Percentiles rank a stretch among this genome's conserved stretches.
Evolutionary conservation across 495 filamentous ascomycete genomes (phyloP).

Genomic region (Podospora didyma): DNA sequence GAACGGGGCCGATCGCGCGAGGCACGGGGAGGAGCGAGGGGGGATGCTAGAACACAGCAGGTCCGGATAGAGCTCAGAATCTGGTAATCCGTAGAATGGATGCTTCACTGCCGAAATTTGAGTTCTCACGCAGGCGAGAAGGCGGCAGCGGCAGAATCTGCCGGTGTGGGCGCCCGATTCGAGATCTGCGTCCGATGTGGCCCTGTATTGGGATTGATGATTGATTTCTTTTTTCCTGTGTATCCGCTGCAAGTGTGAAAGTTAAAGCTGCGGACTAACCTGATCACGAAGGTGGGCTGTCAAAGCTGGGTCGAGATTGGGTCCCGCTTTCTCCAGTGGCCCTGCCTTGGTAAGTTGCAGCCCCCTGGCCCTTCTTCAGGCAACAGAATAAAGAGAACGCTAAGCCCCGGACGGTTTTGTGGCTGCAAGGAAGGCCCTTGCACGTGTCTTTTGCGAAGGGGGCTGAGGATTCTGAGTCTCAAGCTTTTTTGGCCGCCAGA

Average conservation of each 20-base stretch:
- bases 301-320: too few species aligned
- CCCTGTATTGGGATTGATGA: background rate
- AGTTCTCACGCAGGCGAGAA: slow-evolving; percentile 6
- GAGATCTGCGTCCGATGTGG: slow-evolving; percentile 6
- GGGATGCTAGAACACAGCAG: too few species aligned
- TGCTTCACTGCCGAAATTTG: slow-evolving; percentile 7
- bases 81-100: background rate
- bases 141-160: background rate
- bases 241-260: too few species aligned
- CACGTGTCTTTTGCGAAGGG: background rate
- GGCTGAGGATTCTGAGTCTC: slow-evolving; percentile 1
- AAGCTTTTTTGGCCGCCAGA: background rate
- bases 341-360: background rate
- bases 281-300: too few species aligned
- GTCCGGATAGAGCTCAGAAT: too few species aligned
- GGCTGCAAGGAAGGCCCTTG: background rate
- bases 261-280: too few species aligned
- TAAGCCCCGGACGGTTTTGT: background rate
- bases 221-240: too few species aligned
- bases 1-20: too few species aligned
- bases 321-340: background rate
- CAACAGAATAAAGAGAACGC: slow-evolving; percentile 15
- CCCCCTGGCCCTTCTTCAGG: slow-evolving; percentile 6
- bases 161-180: background rate
- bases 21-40: too few species aligned